Evolutionary conservation across 768 basidiomycete genomes (phyloP).

Genomic region (Russula emetica): DNA sequence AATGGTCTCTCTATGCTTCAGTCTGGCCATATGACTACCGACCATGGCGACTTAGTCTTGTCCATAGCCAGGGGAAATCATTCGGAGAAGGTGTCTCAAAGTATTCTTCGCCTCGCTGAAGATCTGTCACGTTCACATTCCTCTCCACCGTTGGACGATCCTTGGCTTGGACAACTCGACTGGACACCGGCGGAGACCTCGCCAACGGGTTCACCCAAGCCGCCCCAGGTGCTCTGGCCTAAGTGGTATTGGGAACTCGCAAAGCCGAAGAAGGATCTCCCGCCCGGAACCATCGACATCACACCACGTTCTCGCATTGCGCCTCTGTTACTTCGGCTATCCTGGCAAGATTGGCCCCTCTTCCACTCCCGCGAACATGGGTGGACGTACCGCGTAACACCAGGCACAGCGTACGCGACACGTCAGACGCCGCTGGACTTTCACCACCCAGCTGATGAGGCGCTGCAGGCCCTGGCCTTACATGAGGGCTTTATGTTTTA

Average conservation of each 20-base stretch:
- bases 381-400: conserved; percentile 81
- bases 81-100: conserved; percentile 34
- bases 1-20: conserved; percentile 47
- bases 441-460: conserved; percentile 57
- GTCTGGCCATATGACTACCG: conserved; percentile 41
- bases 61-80: conserved; percentile 45
- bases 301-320: conserved; percentile 79
- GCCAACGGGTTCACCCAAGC: conserved; percentile 25
- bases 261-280: conserved; percentile 60
- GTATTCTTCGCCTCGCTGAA: conserved; percentile 43
- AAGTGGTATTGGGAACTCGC: conserved; percentile 96
- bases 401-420: conserved; percentile 42
- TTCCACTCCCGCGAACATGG: conserved; percentile 83
- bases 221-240: conserved; percentile 68
- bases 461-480: conserved; percentile 47
- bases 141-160: conserved; percentile 37
- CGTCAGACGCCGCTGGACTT: conserved; percentile 50
- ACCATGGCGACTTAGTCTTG: conserved; percentile 43
- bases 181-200: conserved; percentile 45
- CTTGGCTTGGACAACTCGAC: conserved; percentile 63
- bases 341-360: conserved; percentile 85
- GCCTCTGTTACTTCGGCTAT: conserved; percentile 78
- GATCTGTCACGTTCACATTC: conserved; percentile 29
- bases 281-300: conserved; percentile 75
- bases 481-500: conserved; percentile 64